A percentile compares a stretch with the other conserved stretches of the same genome.
phyloP scores from a whole-genome alignment of 108 stramenopile genomes.

The Craspedostauros australis region DNA sequence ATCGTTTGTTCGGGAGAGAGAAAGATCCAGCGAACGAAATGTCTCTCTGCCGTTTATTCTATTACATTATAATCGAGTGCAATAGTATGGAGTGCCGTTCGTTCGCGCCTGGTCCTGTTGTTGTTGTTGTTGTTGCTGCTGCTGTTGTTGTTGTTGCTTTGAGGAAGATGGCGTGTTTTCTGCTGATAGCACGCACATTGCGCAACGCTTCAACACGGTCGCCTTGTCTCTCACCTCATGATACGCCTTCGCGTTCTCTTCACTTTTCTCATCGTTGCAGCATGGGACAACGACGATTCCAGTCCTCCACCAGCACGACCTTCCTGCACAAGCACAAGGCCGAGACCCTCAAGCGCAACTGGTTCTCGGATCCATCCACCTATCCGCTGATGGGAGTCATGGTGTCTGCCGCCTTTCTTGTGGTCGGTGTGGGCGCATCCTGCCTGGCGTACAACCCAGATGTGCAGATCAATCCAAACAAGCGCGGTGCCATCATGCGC shows the following conservation, averaged over 20 bases:
- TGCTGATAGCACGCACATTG: background rate
- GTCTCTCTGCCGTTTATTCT: no score
- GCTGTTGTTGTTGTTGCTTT: background rate
- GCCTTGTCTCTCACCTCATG: background rate
- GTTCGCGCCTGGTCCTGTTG: no score
- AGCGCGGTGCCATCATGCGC: slow-evolving; percentile 20
- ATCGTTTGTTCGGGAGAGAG: background rate
- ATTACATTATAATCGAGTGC: no score
- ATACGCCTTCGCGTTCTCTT: background rate
- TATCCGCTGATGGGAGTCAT: slow-evolving; percentile 22
- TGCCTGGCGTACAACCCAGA: slow-evolving; percentile 13
- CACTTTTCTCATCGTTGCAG: slow-evolving; percentile 1
- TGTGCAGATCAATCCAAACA: slow-evolving; percentile 24
- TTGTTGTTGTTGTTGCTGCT: no score
- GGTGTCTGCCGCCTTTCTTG: slow-evolving; percentile 5
- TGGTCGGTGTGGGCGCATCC: slow-evolving; percentile 5
- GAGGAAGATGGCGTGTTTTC: background rate
- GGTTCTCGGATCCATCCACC: slow-evolving; percentile 25
- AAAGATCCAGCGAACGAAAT: no score
- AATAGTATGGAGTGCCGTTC: no score
- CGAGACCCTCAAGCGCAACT: background rate
- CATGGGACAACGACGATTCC: slow-evolving; percentile 12
- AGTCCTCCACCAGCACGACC: slow-evolving; percentile 3
- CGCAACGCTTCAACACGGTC: background rate
- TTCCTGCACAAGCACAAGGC: slow-evolving; percentile 9